These are phyloP conservation scores for Hypoxylon intermedium DNA, from an alignment of 495 filamentous ascomycete species.

Conservation along the genomic window DNA sequence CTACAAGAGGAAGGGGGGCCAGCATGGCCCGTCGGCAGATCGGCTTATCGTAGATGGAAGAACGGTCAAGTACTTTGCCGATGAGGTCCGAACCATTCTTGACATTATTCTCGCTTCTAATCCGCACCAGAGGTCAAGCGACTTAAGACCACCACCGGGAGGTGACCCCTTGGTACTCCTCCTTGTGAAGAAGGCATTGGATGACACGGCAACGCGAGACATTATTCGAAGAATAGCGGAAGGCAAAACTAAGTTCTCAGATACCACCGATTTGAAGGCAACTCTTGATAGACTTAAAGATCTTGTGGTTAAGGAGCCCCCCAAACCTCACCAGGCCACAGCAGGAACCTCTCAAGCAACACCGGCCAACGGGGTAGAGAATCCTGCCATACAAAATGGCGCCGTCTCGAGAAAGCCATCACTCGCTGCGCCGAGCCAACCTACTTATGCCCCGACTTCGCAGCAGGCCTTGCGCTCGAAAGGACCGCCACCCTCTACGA, in stretches of 20 bases:
- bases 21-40: constrained; percentile 53
- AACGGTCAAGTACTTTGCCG: constrained; percentile 56
- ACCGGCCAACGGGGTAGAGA: constrained; percentile 35
- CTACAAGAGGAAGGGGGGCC: constrained; percentile 51
- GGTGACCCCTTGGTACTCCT: constrained; percentile 53
- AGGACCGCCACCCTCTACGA: constrained; percentile 58
- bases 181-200: constrained; percentile 53
- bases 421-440: constrained; percentile 31
- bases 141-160: constrained; percentile 49
- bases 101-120: constrained; percentile 56
- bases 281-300: constrained; percentile 48
- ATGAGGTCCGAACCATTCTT: constrained; percentile 56
- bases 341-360: constrained; percentile 28
- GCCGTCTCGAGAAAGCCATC: constrained; percentile 36
- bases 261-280: constrained; percentile 53
- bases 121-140: constrained; percentile 50
- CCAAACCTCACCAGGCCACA: constrained; percentile 27
- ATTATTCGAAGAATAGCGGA: constrained; percentile 52
- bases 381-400: constrained; percentile 27
- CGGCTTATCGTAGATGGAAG: constrained; percentile 52
- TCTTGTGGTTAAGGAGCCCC: constrained; percentile 39
- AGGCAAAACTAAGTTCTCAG: constrained; percentile 50
- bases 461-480: constrained; percentile 58
- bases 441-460: constrained; percentile 43
- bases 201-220: constrained; percentile 47